phyloP scores from a whole-genome alignment of 306 rosid genomes.

The Leucaena leucocephala region DNA sequence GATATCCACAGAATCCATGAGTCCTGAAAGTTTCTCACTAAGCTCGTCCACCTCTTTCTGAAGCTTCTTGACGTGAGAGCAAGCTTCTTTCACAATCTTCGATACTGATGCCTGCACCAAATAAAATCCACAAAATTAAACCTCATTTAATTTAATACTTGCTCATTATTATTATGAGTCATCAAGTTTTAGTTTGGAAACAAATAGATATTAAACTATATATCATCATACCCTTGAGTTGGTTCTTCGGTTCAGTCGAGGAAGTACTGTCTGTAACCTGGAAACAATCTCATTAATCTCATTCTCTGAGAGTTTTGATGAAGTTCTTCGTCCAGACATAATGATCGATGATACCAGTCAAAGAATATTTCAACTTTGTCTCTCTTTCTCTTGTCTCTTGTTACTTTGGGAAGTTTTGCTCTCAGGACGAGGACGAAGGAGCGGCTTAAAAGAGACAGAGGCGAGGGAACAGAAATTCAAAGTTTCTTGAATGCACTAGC shows the following conservation, averaged over 20 bases:
- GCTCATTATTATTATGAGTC: background rate
- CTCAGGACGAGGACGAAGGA: background rate
- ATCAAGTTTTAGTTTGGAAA: background rate
- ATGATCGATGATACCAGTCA: background rate
- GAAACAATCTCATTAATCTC: constrained; percentile 47
- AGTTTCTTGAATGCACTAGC: constrained; percentile 28
- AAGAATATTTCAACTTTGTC: background rate
- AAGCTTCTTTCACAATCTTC: constrained; percentile 42
- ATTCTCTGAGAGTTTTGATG: constrained; percentile 41
- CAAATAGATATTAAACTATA: background rate
- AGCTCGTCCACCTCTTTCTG: constrained; percentile 54
- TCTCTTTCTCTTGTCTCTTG: background rate
- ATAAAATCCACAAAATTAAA: too few relatives aligned
- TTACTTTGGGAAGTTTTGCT: constrained; percentile 14
- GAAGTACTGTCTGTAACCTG: constrained; percentile 47
- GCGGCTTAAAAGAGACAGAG: constrained; percentile 32
- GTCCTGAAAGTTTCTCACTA: constrained; percentile 40
- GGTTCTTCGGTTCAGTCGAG: constrained; percentile 41
- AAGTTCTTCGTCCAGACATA: constrained; percentile 49
- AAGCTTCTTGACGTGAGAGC: constrained; percentile 42
- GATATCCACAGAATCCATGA: constrained; percentile 45
- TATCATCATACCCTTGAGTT: constrained; percentile 43
- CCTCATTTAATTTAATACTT: background rate
- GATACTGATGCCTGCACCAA: constrained; percentile 42
- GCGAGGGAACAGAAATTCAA: background rate